phyloP scores from a whole-genome alignment of 2,329 filamentous ascomycete species.

The Scedosporium minutisporum region DNA sequence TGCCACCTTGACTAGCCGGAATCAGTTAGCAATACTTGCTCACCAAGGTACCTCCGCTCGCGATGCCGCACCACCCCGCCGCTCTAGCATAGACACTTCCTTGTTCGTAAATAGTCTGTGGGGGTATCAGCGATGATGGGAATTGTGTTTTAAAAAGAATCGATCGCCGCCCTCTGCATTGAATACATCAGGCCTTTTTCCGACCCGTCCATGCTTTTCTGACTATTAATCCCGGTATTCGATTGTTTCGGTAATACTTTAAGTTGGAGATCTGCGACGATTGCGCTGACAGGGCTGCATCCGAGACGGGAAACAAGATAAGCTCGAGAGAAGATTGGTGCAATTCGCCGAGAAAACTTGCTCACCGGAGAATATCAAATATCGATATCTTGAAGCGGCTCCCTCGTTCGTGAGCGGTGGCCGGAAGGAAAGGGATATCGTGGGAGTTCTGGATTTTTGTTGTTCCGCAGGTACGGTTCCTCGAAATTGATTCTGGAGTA shows the following conservation, averaged over 20 bases:
- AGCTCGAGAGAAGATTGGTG: background rate
- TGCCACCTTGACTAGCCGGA: background rate
- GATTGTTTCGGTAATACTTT: background rate
- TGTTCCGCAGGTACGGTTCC: background rate
- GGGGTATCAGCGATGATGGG: background rate
- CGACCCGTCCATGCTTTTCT: background rate
- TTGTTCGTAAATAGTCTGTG: too few relatives aligned
- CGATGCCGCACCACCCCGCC: background rate
- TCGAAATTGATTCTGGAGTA: background rate
- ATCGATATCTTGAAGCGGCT: background rate
- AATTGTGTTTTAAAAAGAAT: background rate
- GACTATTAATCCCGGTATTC: background rate
- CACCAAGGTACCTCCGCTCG: background rate
- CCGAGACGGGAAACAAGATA: background rate
- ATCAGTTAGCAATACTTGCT: background rate
- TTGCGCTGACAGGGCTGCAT: background rate
- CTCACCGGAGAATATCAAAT: background rate
- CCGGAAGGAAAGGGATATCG: background rate
- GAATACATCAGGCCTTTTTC: background rate
- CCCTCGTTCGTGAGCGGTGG: background rate
- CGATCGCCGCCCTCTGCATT: background rate
- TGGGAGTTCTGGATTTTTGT: background rate
- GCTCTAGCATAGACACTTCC: background rate
- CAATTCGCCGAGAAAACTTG: background rate
- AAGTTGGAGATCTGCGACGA: constrained; percentile 1